Percentiles rank a stretch among this genome's conserved stretches.
phyloP scores from a whole-genome alignment of 1,284 basidiomycete genomes.

The Tranzscheliella williamsii region DNA sequence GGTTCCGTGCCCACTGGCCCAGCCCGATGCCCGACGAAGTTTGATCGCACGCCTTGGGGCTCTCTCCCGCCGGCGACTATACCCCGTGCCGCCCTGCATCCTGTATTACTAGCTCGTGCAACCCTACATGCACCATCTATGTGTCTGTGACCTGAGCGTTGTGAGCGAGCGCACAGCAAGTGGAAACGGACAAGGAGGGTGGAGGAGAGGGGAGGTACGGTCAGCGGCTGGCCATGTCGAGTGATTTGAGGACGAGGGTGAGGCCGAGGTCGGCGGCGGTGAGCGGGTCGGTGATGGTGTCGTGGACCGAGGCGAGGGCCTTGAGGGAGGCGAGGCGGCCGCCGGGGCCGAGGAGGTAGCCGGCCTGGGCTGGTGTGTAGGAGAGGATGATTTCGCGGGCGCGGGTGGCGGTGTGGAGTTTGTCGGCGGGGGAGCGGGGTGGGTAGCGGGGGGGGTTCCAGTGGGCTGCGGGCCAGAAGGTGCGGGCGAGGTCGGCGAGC shows the following conservation, averaged over 20 bases:
- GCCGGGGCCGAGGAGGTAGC: conserved; percentile 54
- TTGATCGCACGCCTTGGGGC: too few species aligned
- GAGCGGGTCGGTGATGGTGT: conserved; percentile 41
- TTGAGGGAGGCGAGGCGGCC: conserved; percentile 50
- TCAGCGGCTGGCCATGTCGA: conserved; percentile 45
- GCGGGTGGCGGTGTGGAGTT: conserved; percentile 28
- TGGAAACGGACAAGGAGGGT: too few species aligned
- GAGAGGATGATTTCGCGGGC: conserved; percentile 51
- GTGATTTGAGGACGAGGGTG: conserved; percentile 39
- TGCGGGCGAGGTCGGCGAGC: conserved; percentile 38
- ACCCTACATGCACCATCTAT: too few species aligned
- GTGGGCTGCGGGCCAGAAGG: conserved; percentile 54
- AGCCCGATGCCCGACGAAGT: conserved; percentile 11
- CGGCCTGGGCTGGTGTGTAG: conserved; percentile 57
- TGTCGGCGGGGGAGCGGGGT: conserved; percentile 33
- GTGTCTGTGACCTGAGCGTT: too few species aligned
- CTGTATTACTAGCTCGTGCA: too few species aligned
- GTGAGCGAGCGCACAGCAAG: too few species aligned
- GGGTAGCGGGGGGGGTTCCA: conserved; percentile 8
- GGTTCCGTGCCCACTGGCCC: conserved; percentile 23
- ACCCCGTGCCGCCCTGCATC: too few species aligned
- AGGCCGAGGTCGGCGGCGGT: conserved; percentile 44
- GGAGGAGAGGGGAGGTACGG: too few species aligned
- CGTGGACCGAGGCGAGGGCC: conserved; percentile 52
- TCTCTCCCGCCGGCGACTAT: too few species aligned